These are phyloP conservation scores for Diversispora eburnea DNA, from an alignment of 192 early-diverging fungal species.

Conservation along the genomic window DNA sequence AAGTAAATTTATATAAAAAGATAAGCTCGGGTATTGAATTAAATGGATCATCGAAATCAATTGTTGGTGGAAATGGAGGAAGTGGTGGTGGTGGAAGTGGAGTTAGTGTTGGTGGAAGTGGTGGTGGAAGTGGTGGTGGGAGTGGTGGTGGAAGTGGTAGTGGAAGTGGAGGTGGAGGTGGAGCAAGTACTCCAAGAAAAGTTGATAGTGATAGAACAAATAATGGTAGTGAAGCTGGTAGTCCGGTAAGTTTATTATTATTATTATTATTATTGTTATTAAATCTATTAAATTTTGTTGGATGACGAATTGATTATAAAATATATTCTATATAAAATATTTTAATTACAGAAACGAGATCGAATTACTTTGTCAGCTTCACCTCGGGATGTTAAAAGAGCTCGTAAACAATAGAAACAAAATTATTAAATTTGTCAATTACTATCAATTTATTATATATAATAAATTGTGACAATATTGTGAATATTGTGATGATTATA, in stretches of 20 bases:
- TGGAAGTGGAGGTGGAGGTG: not conserved
- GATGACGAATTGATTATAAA: not conserved
- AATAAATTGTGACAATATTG: too few relatives aligned
- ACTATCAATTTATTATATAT: too few relatives aligned
- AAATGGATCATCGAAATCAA: not conserved
- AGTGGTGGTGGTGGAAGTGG: not conserved
- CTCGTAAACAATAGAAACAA: not conserved
- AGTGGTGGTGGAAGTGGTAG: not conserved
- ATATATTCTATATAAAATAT: not conserved
- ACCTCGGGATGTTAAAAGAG: conserved; percentile 5
- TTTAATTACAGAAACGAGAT: not conserved
- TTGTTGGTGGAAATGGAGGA: not conserved
- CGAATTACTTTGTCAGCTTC: not conserved
- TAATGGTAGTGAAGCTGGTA: not conserved
- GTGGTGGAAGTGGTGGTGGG: not conserved
- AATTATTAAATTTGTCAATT: too few relatives aligned
- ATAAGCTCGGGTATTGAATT: not conserved
- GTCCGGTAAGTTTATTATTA: conserved; percentile 1
- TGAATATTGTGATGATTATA: too few relatives aligned
- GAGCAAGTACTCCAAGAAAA: too few relatives aligned
- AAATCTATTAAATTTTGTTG: not conserved
- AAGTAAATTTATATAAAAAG: not conserved
- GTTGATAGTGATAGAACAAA: not conserved
- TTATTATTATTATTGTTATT: not conserved
- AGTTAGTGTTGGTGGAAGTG: too few relatives aligned